Evolutionary conservation across 1,284 basidiomycete species (phyloP), one percentile per base, ranked within the genome.

Genomic region (Sporisorium sorghi): DNA sequence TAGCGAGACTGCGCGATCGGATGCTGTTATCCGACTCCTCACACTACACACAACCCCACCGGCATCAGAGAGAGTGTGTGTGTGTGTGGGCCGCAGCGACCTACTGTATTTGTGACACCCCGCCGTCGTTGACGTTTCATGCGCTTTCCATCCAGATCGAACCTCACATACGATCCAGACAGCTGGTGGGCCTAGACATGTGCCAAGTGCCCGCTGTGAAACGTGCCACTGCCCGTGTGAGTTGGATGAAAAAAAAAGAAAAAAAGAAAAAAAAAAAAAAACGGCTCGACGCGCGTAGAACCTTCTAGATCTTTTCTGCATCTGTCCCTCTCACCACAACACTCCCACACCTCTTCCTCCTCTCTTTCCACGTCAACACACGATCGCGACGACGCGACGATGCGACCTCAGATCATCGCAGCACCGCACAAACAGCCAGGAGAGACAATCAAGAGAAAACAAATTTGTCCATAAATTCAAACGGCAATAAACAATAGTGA

Each of bases 241-340:
- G n/a, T n/a, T n/a, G n/a, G n/a, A n/a, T n/a, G n/a, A n/a, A n/a
- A n/a, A n/a, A n/a, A n/a, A n/a, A n/a, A n/a, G n/a, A n/a, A n/a
- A n/a, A n/a, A n/a, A n/a, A n/a, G n/a, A n/a, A n/a, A n/a, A n/a
- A n/a, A n/a, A n/a, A 11, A 37, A 5, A 19, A 58, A 21, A 39
- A 50, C 10, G 3, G 26, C 44, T n/a, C 44, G 6, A 32, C 33
- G 49, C 44, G 62, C 62, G 26, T 53, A 23, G 56, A 65, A 65
- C 23, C 50, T 65, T 65, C 62, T 65, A 58, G 62, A 58, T 53
- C 44, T 26, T 35, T 17, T 5, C 4, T 6, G n/a, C n/a, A n/a
- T n/a, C n/a, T n/a, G n/a, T 14, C 32, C 6, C 37, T 9, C n/a
- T 19, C n/a, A 40, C 14, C 37, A 6, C 37, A 3, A 9, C n/a